These are phyloP conservation scores for Xylaria arbuscula DNA, from an alignment of 2,329 filamentous ascomycete species.

Conservation along the genomic window DNA sequence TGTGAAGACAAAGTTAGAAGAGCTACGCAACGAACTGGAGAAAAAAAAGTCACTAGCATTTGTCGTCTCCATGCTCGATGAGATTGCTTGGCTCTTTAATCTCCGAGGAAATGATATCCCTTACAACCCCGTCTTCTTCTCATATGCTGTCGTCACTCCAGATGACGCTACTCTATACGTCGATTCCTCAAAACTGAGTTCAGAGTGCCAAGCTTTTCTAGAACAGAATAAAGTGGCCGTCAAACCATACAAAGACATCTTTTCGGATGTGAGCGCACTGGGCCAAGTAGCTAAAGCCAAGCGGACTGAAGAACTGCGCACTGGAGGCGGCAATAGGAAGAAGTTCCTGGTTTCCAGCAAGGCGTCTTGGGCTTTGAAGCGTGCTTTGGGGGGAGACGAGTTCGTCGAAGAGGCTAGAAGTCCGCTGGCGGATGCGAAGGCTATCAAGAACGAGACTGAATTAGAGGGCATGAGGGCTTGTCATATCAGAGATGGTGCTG, in stretches of 20 bases:
- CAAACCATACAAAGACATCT: slow-evolving; percentile 85
- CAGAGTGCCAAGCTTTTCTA: slow-evolving; percentile 76
- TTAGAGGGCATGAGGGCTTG: slow-evolving; percentile 93
- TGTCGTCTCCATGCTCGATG: slow-evolving; percentile 93
- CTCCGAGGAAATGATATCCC: slow-evolving; percentile 93
- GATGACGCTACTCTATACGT: slow-evolving; percentile 83
- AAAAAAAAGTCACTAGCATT: slow-evolving; percentile 91
- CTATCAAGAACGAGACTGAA: slow-evolving; percentile 91
- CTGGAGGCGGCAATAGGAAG: slow-evolving; percentile 52
- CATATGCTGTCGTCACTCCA: slow-evolving; percentile 88
- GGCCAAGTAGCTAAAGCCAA: slow-evolving; percentile 55
- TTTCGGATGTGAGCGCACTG: slow-evolving; percentile 78
- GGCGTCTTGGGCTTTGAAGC: slow-evolving; percentile 91
- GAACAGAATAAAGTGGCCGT: slow-evolving; percentile 75
- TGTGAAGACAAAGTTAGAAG: slow-evolving; percentile 83
- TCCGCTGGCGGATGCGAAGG: slow-evolving; percentile 89
- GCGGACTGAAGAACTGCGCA: slow-evolving; percentile 46
- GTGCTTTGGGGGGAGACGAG: slow-evolving; percentile 85
- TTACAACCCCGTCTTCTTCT: slow-evolving; percentile 98
- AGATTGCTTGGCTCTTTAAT: slow-evolving; percentile 99
- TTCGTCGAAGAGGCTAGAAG: slow-evolving; percentile 88
- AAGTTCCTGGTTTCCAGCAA: slow-evolving; percentile 90
- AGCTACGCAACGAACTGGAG: slow-evolving; percentile 88
- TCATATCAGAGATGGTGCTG: slow-evolving; percentile 92
- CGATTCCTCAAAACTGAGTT: slow-evolving; percentile 79